Base-by-base conservation (phyloP, 2,329 filamentous ascomycete genomes). In the Endoconidiophora polonica region DNA sequence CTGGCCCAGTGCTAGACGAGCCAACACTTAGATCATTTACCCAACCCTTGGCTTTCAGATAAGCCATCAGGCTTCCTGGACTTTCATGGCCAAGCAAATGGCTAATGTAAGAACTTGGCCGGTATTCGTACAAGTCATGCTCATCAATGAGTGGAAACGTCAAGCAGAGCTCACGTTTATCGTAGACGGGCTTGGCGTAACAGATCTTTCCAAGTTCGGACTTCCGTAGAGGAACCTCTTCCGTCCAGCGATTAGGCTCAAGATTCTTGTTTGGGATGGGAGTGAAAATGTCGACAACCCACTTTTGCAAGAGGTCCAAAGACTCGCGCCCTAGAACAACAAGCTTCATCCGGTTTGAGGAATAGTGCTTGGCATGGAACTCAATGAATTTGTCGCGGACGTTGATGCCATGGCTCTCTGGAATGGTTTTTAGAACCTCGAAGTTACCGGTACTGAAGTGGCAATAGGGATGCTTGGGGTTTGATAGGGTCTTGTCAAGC, bases 11-110 rank as follows among this genome's bases (percentile, higher is more conserved):
- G 0, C 78, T 70, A 59, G 81, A 81, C 5, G 79, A 75, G 36
- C 87, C 87, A 38, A 86, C 84, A 43, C 82, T 85, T 2, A 95
- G 69, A 2, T 79, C 77, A 58, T 88, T 93, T 3, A 82, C 86
- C 85, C 87, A 94, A 5, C 88, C 88, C 64, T 88, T 91, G 23
- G 76, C 79, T 63, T 94, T 94, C 63, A 94, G 74, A 62, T 91
- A 87, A 2, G 87, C 80, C 66, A 95, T 78, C 59, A 95, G 83
- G 63, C 88, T 94, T 3, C 88, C 88, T 1, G 88, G 88, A 0
- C 88, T 87, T 63, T 95, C 88, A 58, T 95, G 88, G 3, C 88
- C 88, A 55, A 95, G 84, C 48, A 95, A 68, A 60, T 95, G 88
- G 59, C 83, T 83, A 53, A 94, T 78, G 60, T 94, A 95, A 54